Evolutionary conservation across 257 asterid genomes (phyloP).

Genomic region (Solanum ossicruentum): DNA sequence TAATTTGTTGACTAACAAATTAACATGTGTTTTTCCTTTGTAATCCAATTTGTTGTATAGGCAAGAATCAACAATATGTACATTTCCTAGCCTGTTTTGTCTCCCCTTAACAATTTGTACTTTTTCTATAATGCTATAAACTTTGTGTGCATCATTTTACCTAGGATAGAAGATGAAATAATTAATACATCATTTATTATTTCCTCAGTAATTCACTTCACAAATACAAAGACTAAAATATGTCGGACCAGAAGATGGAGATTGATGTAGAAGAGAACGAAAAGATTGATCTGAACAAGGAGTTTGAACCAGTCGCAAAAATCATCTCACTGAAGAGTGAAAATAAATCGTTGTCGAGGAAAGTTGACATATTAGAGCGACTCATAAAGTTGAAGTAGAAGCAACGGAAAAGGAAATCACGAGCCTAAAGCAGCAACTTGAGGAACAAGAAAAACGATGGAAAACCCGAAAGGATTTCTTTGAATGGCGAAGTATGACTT

Average conservation of each 20-base stretch:
- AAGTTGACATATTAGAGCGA: not conserved
- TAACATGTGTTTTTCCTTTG: no score
- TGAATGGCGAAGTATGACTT: not conserved
- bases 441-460: not conserved
- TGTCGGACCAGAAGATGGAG: not conserved
- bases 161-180: no score
- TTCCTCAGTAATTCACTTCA: no score
- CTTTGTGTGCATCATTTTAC: no score
- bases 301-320: not conserved
- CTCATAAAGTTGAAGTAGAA: not conserved
- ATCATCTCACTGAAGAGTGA: not conserved
- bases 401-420: not conserved
- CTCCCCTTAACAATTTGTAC: no score
- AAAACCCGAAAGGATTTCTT: not conserved
- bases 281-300: not conserved
- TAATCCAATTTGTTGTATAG: no score
- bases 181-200: no score
- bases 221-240: not conserved
- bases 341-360: not conserved
- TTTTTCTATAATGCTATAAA: no score
- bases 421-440: not conserved
- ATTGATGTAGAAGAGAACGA: not conserved
- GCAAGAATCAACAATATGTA: no score
- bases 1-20: no score
- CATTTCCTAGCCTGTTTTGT: no score